phyloP scores from a whole-genome alignment of 306 rosid genomes.

The Castanospermum australe region DNA sequence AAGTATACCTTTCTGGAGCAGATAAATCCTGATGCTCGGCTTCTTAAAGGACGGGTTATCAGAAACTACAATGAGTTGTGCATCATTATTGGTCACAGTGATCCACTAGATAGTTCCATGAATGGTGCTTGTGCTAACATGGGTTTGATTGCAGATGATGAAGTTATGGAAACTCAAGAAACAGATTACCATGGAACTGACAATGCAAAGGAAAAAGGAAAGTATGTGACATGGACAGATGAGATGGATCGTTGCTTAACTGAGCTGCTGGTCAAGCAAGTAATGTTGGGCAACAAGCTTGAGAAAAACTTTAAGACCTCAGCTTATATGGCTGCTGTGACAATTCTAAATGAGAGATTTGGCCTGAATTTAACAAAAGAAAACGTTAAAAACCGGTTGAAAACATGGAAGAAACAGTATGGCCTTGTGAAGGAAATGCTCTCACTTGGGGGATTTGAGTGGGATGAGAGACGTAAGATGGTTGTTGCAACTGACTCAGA shows the following conservation, averaged over 20 bases:
- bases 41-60: slow-evolving; percentile 49
- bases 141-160: slow-evolving; percentile 36
- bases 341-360: slow-evolving; percentile 50
- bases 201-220: slow-evolving; percentile 36
- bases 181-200: slow-evolving; percentile 27
- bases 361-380: slow-evolving; percentile 45
- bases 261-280: slow-evolving; percentile 49
- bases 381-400: slow-evolving; percentile 47
- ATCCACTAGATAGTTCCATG: slow-evolving; percentile 41
- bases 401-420: slow-evolving; percentile 51
- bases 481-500: slow-evolving; percentile 45
- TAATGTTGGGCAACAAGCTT: slow-evolving; percentile 52
- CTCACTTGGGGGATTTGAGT: slow-evolving; percentile 45
- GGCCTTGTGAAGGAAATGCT: slow-evolving; percentile 48
- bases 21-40: slow-evolving; percentile 53
- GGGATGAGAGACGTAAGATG: slow-evolving; percentile 53
- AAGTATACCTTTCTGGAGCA: slow-evolving; percentile 22
- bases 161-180: slow-evolving; percentile 40
- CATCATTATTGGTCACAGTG: slow-evolving; percentile 43
- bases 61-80: slow-evolving; percentile 50
- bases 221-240: slow-evolving; percentile 46
- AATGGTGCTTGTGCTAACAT: slow-evolving; percentile 26
- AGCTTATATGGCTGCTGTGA: slow-evolving; percentile 45
- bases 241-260: slow-evolving; percentile 57
- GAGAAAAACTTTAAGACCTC: slow-evolving; percentile 49